Evolutionary conservation across 2,329 filamentous ascomycete genomes (phyloP), one percentile per base, ranked within the genome.

Genomic region (Xylariaceae sp.): DNA sequence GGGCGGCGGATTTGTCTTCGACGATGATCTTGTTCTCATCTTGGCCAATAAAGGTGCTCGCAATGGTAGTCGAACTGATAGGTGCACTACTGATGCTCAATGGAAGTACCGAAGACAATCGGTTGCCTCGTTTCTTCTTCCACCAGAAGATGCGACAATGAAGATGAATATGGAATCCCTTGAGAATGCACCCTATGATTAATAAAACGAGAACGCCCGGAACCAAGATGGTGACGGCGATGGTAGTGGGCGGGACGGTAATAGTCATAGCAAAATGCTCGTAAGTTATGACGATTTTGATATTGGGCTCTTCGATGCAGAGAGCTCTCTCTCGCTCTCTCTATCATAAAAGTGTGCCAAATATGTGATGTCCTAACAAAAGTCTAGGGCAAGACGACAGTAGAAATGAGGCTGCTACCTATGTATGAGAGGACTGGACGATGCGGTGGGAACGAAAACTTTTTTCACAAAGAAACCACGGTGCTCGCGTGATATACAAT

Each of bases 181-280:
- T 65, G 53, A 68, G 60, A 41, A 63, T 62, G 29, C 62, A 64
- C 6, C 60, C 56, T 55, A 69, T 60, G 60, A 77, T 59, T 40
- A 71, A 65, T n/a, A 72, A 52, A 51, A 70, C 65, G 39, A 75
- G 63, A 39, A 70, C 61, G 51, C 64, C 64, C 40, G 73, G 68
- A 45, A 76, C 57, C 5, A 60, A 50, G 32, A 61, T 55, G 41
- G 62, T 59, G 48, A 60, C 48, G 57, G 50, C 58, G 40, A 67
- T 62, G 31, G 60, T 56, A 51, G 63, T 62, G 54, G 59, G 62
- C 55, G 61, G 56, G 46, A 57, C 12, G 43, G 49, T 48, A 26
- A 54, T 57, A 51, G 59, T 54, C 65, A 67, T 68, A 61, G 60
- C 61, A 57, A 54, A 42, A 54, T 58, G 44, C 34, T 56, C 42